Evolutionary conservation across 2,329 filamentous ascomycete species (phyloP), one percentile per base, ranked within the genome.

Genomic region (Alternaria conjuncta): DNA sequence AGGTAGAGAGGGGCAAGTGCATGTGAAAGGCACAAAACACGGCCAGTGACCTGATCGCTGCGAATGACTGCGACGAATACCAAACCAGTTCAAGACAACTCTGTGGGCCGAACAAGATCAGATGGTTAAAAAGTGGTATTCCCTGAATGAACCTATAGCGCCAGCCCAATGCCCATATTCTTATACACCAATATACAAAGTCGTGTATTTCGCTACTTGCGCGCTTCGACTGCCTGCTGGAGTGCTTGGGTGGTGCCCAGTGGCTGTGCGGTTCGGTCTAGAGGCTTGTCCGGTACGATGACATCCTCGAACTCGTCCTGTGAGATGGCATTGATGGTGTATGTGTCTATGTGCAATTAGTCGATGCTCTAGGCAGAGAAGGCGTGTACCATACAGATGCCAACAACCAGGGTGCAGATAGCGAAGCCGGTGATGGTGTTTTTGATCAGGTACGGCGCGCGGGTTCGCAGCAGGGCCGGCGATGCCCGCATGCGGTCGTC

Each of bases 281-380:
- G 80, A 51, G 92, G 90, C 56, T 87, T 84, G 78, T 93, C 92
- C 26, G 96, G 96, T 41, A 98, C 90, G 78, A 93, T 90, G 73
- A 98, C 94, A 78, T 99, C 96, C 61, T 94, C 92, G 83, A 99
- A 99, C 71, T 97, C 93, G 81, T 98, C 96, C 82, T 98, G 96
- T 46, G 95, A 93, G 76, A 99, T 92, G 58, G 93, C 93, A 70
- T 86, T 88, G 78, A 99, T 91, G 45, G 90, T 92, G 79, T 88
- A 92, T 58, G 86, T 82, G 77, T 92, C 90, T 92, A 53, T 9
- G 8, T 11, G 43, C 10, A 4, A 60, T 76, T 4, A 74, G 75
- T 55, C 46, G 4, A 26, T 11, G 54, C 13, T 11, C 25, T 41
- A 7, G 30, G 12, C 20, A 41, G 18, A 21, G 4, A 11, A 3